Evolutionary conservation across 1,284 basidiomycete genomes (phyloP), one percentile per base, ranked within the genome.

Genomic region (Cryptococcus sp.): DNA sequence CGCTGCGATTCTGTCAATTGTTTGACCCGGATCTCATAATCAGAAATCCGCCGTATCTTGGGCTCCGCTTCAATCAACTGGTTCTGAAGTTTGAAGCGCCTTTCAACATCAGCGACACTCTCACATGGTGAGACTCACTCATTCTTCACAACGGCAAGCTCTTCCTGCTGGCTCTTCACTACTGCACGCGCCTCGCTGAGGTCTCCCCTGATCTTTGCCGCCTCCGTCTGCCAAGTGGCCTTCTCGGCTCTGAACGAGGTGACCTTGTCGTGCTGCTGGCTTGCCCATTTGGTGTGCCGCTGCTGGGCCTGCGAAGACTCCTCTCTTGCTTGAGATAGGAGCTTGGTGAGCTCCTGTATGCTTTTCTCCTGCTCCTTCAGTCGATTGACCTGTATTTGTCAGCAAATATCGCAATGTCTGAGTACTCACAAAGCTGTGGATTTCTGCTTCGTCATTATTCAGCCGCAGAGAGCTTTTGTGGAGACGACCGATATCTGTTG

Each of bases 281-380:
- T 68, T 48, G 72, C 69, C 73, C 73, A 76, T 50, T 71, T 72
- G n/a, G 66, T 60, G 55, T 75, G 74, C 52, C 70, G 70, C 35
- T 66, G 62, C 42, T 73, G 65, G 2, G 72, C 72, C 54, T 70
- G 64, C 2, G 71, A 61, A 0, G 70, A 68, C 28, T 73, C 71
- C 15, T 57, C 52, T 0, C 70, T 62, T 44, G 71, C 67, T 23
- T 66, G 59, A 1, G 67, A 63, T 23, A 75, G 62, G 24, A 73
- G 71, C 21, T 62, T 61, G 7, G 65, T 70, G 9, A 75, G 60
- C 11, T 60, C 66, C 9, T 59, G 55, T 44, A 73, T 75, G 9
- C 64, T 62, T 50, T 70, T 70, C 36, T 61, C 50, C 53, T 73
- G 71, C 55, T 73, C 72, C 61, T 75, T 75, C 46, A 73, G 53